Evolutionary conservation across 805 yeast species (phyloP), one percentile per base, ranked within the genome.

Genomic region (Nakazawaea anatomiae): DNA sequence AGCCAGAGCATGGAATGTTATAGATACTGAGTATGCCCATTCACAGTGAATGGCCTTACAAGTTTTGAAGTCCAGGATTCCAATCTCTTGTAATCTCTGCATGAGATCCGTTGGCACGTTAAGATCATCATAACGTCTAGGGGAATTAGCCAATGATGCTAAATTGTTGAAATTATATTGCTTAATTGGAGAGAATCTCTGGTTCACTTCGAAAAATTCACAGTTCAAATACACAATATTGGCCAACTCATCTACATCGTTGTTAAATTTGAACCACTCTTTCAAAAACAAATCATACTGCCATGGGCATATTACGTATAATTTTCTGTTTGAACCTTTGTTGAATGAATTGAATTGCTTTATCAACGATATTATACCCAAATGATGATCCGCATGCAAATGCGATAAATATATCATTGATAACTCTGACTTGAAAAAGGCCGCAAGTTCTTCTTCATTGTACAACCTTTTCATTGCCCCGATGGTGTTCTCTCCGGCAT

Each of bases 371-470:
- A 86, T 69, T 5, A 87, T 73, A 0, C 99, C 99, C 41, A 94
- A 69, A 65, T 92, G 97, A 64, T 94, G 99, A 64, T 94, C 99
- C 0, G 98, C 99, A 67, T 94, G 99, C 58, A 92, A 72, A 71
- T 94, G 99, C 58, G 96, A 86, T 49, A 94, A 70, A 60, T 80
- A 87, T 25, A 92, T 70, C 49, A 88, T 52, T 34, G 76, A 70
- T 52, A 91, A 67, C 58, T 91, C 95, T 7, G 31, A 18, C 40
- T 67, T 56, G 55, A 91, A 73, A 2, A 86, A 66, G 27, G 62
- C 60, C 2, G 60, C 58, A 1, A 72, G 55, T 14, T 75, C 74
- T 1, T 69, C 70, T 8, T 72, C 70, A 0, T 83, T 83, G 54
- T 81, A 81, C 51, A 80, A 71, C 57, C 98, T 77, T 34, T 70